Base-by-base conservation (phyloP, 2,329 filamentous ascomycete species). In the Falciphora oryzae region DNA sequence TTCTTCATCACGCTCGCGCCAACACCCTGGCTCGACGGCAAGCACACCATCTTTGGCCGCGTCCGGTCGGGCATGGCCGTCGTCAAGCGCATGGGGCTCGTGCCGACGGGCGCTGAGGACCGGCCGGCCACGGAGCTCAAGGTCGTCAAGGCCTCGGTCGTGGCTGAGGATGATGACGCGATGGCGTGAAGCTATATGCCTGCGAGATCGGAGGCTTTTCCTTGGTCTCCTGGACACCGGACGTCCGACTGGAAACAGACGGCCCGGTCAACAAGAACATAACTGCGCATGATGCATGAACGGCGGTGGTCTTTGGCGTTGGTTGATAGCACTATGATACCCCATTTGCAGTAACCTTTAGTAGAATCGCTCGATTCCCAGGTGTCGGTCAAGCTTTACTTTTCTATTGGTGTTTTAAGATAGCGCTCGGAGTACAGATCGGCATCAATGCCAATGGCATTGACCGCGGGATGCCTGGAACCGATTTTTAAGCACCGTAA, bases 1-100 rank as follows among this genome's bases (percentile, higher is more conserved):
- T 99, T 98, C 78, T 98, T 98, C 75, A 88, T 99, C 69, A 98
- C 95, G 0, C 82, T 98, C 44, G 94, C 93, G 10, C 94, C 94
- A 5, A 94, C 95, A 22, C 95, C 95, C 0, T 98, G 94, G 94
- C 79, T 99, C 66, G 95, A 99, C 77, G 93, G 93, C 28, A 97
- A 97, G 77, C 94, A 99, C 76, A 96, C 93, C 14, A 96, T 99
- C 69, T 99, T 99, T 74, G 95, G 95, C 1, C 81, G 94, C 64
- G 93, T 99, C 56, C 93, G 90, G 79, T 85, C 78, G 64, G 95
- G 95, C 0, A 86, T 98, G 84, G 81, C 84, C 65, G 83, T 94
- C n/a, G 88, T 98, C 32, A 89, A 92, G 80, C 84, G 92, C 69
- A 91, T 99, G 86, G 95, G 93, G 0, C 75, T 95, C 65, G 92